phyloP scores from a whole-genome alignment of 164 flowering plant genomes.

The Aristolochia fimbriata region DNA sequence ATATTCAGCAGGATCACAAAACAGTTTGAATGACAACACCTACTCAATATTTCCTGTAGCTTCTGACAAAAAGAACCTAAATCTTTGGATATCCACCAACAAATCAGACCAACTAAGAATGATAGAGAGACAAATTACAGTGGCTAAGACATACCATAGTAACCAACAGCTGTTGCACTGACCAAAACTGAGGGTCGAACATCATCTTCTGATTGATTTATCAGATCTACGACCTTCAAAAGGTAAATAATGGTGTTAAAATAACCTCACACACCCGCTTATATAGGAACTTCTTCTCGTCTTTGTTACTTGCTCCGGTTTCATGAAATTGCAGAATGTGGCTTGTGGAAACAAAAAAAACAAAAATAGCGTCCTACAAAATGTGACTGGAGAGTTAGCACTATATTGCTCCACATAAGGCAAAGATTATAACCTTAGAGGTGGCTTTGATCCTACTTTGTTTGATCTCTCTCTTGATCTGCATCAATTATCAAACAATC shows the following conservation, averaged over 20 bases:
- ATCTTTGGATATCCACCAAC: too few relatives aligned
- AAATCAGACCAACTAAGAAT: too few relatives aligned
- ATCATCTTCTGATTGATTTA: slow-evolving; percentile 40
- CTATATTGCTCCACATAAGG: too few relatives aligned
- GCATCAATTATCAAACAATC: slow-evolving; percentile 13
- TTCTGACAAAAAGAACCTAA: too few relatives aligned
- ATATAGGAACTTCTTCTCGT: not conserved
- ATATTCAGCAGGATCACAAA: too few relatives aligned
- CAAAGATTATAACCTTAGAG: slow-evolving; percentile 50
- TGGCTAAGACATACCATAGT: slow-evolving; percentile 55
- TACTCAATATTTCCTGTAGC: too few relatives aligned
- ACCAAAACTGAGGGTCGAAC: slow-evolving; percentile 67
- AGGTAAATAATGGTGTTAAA: slow-evolving; percentile 5
- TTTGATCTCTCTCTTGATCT: slow-evolving; percentile 92
- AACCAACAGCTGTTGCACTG: slow-evolving; percentile 95
- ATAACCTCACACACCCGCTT: not conserved
- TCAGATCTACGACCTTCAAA: slow-evolving; percentile 72
- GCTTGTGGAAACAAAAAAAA: too few relatives aligned
- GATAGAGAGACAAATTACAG: not conserved
- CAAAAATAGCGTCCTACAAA: too few relatives aligned
- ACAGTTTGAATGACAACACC: too few relatives aligned
- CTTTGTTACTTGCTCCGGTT: not conserved
- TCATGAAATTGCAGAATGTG: too few relatives aligned
- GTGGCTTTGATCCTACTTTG: slow-evolving; percentile 76
- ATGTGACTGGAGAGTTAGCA: too few relatives aligned